Percentiles rank a stretch among this genome's conserved stretches.
These are phyloP conservation scores for Mycogone perniciosa DNA, from an alignment of 2,329 filamentous ascomycete genomes.

Conservation along the genomic window DNA sequence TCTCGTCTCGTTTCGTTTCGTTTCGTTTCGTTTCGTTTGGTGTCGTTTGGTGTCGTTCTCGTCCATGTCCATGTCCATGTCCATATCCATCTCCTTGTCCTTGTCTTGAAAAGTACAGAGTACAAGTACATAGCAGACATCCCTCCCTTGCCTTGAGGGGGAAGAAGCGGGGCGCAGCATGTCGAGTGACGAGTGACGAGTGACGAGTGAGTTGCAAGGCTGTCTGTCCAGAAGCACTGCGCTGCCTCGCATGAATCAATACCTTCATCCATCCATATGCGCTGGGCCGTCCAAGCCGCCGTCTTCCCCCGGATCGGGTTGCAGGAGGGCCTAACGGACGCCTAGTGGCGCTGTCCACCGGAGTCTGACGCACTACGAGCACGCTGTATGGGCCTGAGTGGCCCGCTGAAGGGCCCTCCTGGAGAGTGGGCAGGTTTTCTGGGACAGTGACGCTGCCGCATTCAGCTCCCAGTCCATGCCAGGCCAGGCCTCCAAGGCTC, in stretches of 20 bases:
- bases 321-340: too few relatives aligned
- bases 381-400: not conserved
- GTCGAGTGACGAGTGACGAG: conserved; percentile 10
- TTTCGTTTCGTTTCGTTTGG: not conserved
- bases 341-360: too few relatives aligned
- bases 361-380: too few relatives aligned
- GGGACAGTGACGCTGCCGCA: not conserved
- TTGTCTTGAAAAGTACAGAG: too few relatives aligned
- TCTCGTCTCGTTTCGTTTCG: not conserved
- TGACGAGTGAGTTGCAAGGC: too few relatives aligned
- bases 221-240: not conserved
- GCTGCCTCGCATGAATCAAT: too few relatives aligned
- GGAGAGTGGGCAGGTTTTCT: too few relatives aligned
- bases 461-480: conserved; percentile 9
- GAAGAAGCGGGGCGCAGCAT: conserved; percentile 5
- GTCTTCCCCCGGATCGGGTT: too few relatives aligned
- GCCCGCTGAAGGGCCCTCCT: conserved; percentile 3
- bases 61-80: too few relatives aligned
- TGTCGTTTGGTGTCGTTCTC: too few relatives aligned
- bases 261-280: not conserved
- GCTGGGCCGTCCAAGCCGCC: not conserved
- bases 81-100: too few relatives aligned
- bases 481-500: not conserved
- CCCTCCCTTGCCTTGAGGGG: not conserved
- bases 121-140: too few relatives aligned